Percentiles rank a stretch among this genome's conserved stretches.
phyloP scores from a whole-genome alignment of 2,329 filamentous ascomycete species.

The Arthrinium puccinioides region DNA sequence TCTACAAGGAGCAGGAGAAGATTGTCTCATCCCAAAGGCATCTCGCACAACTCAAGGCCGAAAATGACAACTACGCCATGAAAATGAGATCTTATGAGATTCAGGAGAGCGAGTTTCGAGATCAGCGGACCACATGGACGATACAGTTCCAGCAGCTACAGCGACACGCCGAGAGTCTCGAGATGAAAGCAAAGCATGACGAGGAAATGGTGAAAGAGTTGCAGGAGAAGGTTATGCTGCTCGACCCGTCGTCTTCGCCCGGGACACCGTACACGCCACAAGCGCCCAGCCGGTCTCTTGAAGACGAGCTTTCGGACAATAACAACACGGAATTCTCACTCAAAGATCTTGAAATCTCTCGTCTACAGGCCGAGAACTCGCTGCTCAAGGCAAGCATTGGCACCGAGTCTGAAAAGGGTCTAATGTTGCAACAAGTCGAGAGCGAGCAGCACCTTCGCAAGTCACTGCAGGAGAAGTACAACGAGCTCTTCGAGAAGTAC shows the following conservation, averaged over 20 bases:
- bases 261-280: constrained; percentile 27
- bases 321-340: constrained; percentile 32
- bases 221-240: constrained; percentile 46
- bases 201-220: constrained; percentile 51
- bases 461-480: constrained; percentile 45
- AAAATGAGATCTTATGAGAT: constrained; percentile 28
- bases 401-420: constrained; percentile 45
- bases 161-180: constrained; percentile 20
- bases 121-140: constrained; percentile 32
- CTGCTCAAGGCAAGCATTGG: constrained; percentile 48
- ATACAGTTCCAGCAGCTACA: constrained; percentile 23
- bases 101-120: constrained; percentile 31
- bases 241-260: constrained; percentile 19
- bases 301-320: constrained; percentile 52
- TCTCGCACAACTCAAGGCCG: constrained; percentile 25
- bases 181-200: constrained; percentile 39
- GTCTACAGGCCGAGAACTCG: constrained; percentile 55
- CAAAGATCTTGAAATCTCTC: constrained; percentile 43
- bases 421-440: constrained; percentile 49
- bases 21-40: constrained; percentile 20
- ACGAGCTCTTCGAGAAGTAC: constrained; percentile 51
- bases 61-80: constrained; percentile 22
- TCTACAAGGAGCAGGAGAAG: constrained; percentile 26
- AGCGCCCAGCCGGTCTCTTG: constrained; percentile 29
- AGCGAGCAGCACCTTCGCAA: constrained; percentile 42